A percentile compares a stretch with the other conserved stretches of the same genome.
phyloP scores from a whole-genome alignment of 371 early-diverging fungal genomes.

The Rhizopus stolonifer region DNA sequence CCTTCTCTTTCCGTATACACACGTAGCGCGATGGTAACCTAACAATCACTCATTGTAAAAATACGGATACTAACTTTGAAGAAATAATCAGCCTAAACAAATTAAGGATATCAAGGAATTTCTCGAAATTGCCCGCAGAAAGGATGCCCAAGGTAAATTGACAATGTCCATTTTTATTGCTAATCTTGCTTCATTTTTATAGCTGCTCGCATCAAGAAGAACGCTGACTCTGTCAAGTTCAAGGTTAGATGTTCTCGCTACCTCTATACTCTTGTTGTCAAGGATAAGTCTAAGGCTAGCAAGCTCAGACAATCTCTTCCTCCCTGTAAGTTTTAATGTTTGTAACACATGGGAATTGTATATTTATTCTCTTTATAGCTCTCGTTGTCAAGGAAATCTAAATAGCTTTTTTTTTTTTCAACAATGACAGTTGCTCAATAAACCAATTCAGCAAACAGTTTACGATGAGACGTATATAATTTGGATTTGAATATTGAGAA shows the following conservation, averaged over 20 bases:
- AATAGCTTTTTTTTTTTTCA: neutral
- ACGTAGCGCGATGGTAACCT: neutral
- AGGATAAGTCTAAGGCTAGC: conserved; percentile 91
- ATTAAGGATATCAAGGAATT: conserved; percentile 94
- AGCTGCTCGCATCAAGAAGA: conserved; percentile 94
- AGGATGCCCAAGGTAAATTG: conserved; percentile 82
- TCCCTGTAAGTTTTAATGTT: conserved; percentile 57
- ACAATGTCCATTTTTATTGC: neutral
- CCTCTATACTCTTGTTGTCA: conserved; percentile 90
- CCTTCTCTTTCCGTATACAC: conserved; percentile 1
- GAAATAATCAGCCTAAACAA: conserved; percentile 79
- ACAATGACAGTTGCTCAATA: neutral
- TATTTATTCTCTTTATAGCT: conserved; percentile 7
- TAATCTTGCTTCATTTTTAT: conserved; percentile 1
- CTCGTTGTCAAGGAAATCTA: conserved; percentile 23
- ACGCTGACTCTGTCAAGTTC: conserved; percentile 90
- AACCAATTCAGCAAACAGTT: neutral
- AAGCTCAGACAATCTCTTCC: conserved; percentile 91
- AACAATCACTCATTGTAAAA: neutral
- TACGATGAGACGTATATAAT: neutral
- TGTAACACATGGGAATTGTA: neutral
- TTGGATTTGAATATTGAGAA: too few species aligned
- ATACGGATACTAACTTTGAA: neutral
- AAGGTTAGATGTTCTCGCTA: conserved; percentile 95
- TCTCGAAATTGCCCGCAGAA: conserved; percentile 87